A percentile compares a stretch with the other conserved stretches of the same genome.
phyloP scores from a whole-genome alignment of 1,139 yeast species.

The Pneumocystis oryctolagi region DNA sequence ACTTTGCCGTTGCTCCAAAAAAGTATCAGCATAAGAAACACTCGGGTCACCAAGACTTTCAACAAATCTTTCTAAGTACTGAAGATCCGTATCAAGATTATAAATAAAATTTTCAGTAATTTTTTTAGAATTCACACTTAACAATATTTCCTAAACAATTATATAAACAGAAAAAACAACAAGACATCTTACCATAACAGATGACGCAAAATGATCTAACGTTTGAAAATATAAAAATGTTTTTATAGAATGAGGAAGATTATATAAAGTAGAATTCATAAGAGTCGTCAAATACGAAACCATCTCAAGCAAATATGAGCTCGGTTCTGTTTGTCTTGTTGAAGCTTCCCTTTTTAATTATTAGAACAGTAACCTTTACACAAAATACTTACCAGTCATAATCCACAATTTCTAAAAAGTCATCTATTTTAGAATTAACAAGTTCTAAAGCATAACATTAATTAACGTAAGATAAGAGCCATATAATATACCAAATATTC shows the following conservation, averaged over 20 bases:
- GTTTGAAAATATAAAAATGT: constrained; percentile 71
- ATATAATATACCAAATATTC: constrained; percentile 55
- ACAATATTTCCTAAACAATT: constrained; percentile 31
- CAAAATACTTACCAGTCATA: constrained; percentile 46
- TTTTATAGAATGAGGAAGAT: constrained; percentile 63
- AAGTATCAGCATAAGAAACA: constrained; percentile 26
- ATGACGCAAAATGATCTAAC: constrained; percentile 68
- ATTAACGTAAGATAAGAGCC: background rate
- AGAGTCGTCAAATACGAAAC: constrained; percentile 77
- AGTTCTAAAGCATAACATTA: constrained; percentile 11
- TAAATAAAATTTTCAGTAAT: constrained; percentile 35
- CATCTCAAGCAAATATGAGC: constrained; percentile 64
- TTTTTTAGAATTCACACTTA: constrained; percentile 30
- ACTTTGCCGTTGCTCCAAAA: constrained; percentile 47
- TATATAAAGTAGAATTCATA: constrained; percentile 74
- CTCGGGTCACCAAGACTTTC: constrained; percentile 28
- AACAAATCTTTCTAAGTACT: constrained; percentile 42
- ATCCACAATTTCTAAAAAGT: constrained; percentile 70
- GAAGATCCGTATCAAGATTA: constrained; percentile 49
- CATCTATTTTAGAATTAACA: constrained; percentile 59
- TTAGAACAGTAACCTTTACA: background rate
- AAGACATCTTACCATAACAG: constrained; percentile 31
- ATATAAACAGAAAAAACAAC: background rate
- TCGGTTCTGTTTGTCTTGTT: constrained; percentile 43
- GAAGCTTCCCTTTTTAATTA: constrained; percentile 26